Evolutionary conservation across 2,329 filamentous ascomycete genomes (phyloP), one percentile per base, ranked within the genome.

Genomic region (Xylaria sp.): DNA sequence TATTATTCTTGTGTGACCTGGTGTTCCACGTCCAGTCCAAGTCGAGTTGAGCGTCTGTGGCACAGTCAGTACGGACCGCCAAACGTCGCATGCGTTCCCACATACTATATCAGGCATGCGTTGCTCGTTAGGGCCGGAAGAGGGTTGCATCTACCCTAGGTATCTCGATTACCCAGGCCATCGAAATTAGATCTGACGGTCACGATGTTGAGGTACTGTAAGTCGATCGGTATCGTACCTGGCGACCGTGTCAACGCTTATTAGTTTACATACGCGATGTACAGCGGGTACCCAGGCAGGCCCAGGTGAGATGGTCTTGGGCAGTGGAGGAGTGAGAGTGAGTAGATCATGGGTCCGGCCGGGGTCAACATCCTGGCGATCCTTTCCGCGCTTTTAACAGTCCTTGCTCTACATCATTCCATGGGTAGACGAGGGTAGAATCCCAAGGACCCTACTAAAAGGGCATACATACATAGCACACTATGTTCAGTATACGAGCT

Each of bases 81-180:
- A 62, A 54, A 66, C 58, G 70, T 63, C 49, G 64, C 58, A 62
- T 66, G 49, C 63, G 60, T 68, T 52, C 23, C 58, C 58, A 59
- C 55, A 52, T 65, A 65, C 68, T 70, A 70, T 70, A 65, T 68
- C 58, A 56, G 65, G 68, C 41, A 20, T 49, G 39, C 5, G 33
- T 31, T 20, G 36, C 31, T 55, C 15, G 13, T 51, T 65, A 55
- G 48, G 41, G 61, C 52, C n/a, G 48, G 55, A 49, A 65, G 57
- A 46, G 49, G 56, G 65, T 68, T 64, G 43, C 66, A 68, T 63
- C 49, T n/a, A 49, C 8, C 7, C 13, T 52, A 18, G 10, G 49
- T 15, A 41, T 23, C n/a, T 67, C 25, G 55, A 62, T 33, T 49
- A 61, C 57, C 43, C 36, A 57, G 60, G 59, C 20, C 25, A 10